Evolutionary conservation across 2,329 filamentous ascomycete genomes (phyloP).

Genomic region (Pseudogymnoascus sp.): DNA sequence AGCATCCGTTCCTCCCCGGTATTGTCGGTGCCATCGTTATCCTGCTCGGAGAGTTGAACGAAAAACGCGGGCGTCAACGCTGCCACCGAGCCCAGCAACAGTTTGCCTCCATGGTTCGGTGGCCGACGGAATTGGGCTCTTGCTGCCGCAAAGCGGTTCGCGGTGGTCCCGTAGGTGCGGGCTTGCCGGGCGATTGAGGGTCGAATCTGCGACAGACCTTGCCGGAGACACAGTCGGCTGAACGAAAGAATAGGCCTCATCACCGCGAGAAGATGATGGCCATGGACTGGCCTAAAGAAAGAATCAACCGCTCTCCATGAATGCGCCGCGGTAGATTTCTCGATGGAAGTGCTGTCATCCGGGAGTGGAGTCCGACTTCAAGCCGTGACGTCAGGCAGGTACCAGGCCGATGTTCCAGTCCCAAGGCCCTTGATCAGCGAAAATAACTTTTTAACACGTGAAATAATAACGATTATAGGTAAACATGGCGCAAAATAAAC

Average conservation of each 20-base stretch:
- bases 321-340: background rate
- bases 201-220: background rate
- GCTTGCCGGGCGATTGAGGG: background rate
- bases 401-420: background rate
- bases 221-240: background rate
- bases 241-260: constrained; percentile 3
- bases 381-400: constrained; percentile 4
- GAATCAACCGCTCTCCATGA: background rate
- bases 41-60: constrained; percentile 47
- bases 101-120: constrained; percentile 8
- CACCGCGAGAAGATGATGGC: background rate
- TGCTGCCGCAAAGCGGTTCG: background rate
- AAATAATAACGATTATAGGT: background rate
- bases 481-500: background rate
- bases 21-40: constrained; percentile 45
- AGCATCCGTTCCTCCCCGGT: constrained; percentile 85
- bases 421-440: background rate
- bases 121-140: constrained; percentile 20
- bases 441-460: background rate
- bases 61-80: constrained; percentile 47
- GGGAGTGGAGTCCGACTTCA: constrained; percentile 1
- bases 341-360: background rate
- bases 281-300: background rate
- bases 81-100: constrained; percentile 19
- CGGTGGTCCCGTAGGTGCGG: constrained; percentile 13